Base-by-base conservation (phyloP, 2,329 filamentous ascomycete species). In the Aciculosporium take region DNA sequence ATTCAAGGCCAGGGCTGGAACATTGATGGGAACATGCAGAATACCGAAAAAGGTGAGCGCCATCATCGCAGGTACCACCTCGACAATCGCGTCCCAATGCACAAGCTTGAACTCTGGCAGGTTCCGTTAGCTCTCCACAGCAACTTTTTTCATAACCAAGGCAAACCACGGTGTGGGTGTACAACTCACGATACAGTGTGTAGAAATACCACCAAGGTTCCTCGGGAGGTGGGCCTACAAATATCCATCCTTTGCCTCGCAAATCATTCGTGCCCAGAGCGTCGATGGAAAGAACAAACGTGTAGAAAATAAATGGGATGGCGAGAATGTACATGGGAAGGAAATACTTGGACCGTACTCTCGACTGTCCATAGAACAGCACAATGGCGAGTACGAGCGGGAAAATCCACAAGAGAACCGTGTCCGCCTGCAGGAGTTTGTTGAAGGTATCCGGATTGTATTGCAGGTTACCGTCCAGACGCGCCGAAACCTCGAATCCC, bases 161-260 rank as follows among this genome's bases (percentile, higher is more conserved):
- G 13, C n/a, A 17, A 3, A 3, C 17, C n/a, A 2, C 12, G 13
- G 28, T n/a, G 6, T 13, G 18, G 5, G 17, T 12, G 3, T 10
- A 35, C 9, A 15, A 41, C 78, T 71, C 69, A 89, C 84, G 80
- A 62, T 94, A 98, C 37, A 96, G 73, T 0, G 86, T 93, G 63
- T 94, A 98, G 54, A 98, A 98, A 57, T 91, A 87, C 75, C 91
- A 98, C 77, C 93, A 98, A 0, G 91, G 87, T 52, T 94, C 85
- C 10, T 76, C 83, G 8, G 81, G 80, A 35, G 82, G 81, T 1
- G 91, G 89, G 0, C 82, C 82, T 51, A 85, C 74, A 53, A 98
- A 98, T 9, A 96, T 82, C 91, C 91, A 98, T 15, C 91, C 91
- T 37, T 71, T 66, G 8, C 74, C 61, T 40, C 87, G 79, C 34